Evolutionary conservation across 2,329 filamentous ascomycete genomes (phyloP), one percentile per base, ranked within the genome.

Genomic region (Cladosporium sp.): DNA sequence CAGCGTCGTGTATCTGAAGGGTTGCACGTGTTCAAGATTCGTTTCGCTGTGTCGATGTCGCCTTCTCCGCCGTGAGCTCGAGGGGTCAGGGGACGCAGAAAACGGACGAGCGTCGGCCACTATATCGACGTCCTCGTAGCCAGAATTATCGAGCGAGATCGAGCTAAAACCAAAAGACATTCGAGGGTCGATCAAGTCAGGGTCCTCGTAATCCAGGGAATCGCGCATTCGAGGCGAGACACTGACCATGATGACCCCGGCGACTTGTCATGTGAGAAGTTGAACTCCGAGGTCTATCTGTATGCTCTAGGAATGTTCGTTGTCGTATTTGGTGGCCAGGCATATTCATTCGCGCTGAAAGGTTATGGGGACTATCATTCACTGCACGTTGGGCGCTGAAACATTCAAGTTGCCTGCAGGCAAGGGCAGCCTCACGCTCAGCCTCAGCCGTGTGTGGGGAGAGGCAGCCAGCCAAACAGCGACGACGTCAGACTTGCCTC

Each of bases 151-250:
- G 28, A 63, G 53, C 13, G 48, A 60, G 16, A 38, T 14, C 3
- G 59, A 58, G 14, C 58, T 43, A 37, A 63, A 65, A 11, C 58
- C 60, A 14, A 53, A 56, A 22, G 55, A 50, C 22, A 65, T 55
- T n/a, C 62, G 54, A 14, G 62, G 60, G 49, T 65, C 63, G 4
- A 54, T 59, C 9, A 50, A 46, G 22, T 62, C 59, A 2, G 59
- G 55, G 33, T 59, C 58, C 32, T 61, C 60, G 38, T 63, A 60
- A 34, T 64, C 61, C 31, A 63, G 49, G 4, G 53, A 56, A 43
- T 63, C 61, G 11, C 57, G 53, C 19, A 61, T 53, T 16, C 63
- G 56, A 18, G 63, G 62, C 14, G 61, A 63, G 2, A 55, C 38
- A 41, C 44, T 56, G 34, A 64, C 59, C 53, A 58, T 61, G 54